These are phyloP conservation scores for Fraxinus americana DNA, from an alignment of 257 asterid genomes.

Conservation along the genomic window DNA sequence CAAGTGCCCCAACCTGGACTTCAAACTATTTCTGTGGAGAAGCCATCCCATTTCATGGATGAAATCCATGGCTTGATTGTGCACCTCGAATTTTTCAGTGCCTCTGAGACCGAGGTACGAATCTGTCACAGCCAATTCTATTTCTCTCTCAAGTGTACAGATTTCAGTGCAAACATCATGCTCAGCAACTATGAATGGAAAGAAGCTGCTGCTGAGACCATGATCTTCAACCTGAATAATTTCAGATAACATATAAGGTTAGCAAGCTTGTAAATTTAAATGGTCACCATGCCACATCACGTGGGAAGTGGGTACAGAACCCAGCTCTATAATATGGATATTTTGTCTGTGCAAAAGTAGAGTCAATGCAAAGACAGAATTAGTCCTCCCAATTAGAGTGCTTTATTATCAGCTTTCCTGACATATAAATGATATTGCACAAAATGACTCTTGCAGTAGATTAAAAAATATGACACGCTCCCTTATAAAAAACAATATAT, in stretches of 20 bases:
- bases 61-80: conserved; percentile 59
- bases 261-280: conserved; percentile 5
- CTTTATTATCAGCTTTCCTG: background rate
- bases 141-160: conserved; percentile 66
- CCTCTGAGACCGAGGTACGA: conserved; percentile 33
- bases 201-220: conserved; percentile 68
- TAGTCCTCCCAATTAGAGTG: background rate
- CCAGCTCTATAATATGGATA: background rate
- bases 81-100: conserved; percentile 33
- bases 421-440: background rate
- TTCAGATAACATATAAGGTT: background rate
- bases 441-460: conserved; percentile 18
- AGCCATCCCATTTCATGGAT: conserved; percentile 85
- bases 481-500: conserved; percentile 3
- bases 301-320: background rate
- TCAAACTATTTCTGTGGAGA: conserved; percentile 55
- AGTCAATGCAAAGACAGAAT: conserved; percentile 10
- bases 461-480: background rate
- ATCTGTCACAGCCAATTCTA: conserved; percentile 44
- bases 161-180: conserved; percentile 71
- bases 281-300: background rate
- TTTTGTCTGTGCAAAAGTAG: background rate
- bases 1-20: conserved; percentile 39
- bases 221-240: conserved; percentile 61
- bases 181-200: conserved; percentile 73